Evolutionary conservation across 176 grass and related monocot genomes (phyloP), one percentile per base, ranked within the genome.

Genomic region (Pharus latifolius): DNA sequence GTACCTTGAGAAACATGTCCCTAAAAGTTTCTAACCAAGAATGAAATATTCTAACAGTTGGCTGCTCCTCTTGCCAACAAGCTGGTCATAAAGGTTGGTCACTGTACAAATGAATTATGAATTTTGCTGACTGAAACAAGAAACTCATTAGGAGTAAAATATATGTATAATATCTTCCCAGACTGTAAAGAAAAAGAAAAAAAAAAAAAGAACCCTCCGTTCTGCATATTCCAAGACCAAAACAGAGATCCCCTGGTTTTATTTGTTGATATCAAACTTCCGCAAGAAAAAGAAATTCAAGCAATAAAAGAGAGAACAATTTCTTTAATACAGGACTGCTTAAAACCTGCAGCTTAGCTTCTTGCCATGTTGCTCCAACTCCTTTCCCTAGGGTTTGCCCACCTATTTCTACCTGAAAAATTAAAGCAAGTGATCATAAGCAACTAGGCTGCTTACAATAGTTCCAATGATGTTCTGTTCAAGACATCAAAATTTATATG

Each of bases 291-390:
- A 60, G 26, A 33, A 45, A 51, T 20, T 6, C 6, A 71, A 63
- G 24, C 19, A 32, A 81, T 35, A n/a, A 52, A 65, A 72, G 1
- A 80, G 1, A 80, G 19, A 47, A 28, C 13, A 22, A 40, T 49
- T 46, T 69, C 63, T 40, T 37, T 7, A 30, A 60, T 74, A n/a
- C 41, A 42, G 5, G 31, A 38, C 25, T 32, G 55, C 22, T 43
- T 55, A 75, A 11, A 71, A 90, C 91, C 92, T 86, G 82, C 25
- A 68, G n/a, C 59, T 96, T 91, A 67, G 92, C 88, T 72, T 91
- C 88, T 76, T 91, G 79, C 92, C 92, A 96, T 50, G 82, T 83
- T 78, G 45, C 40, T 69, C 85, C 85, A 81, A 78, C 76, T 76
- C 85, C 85, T 68, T 71, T 63, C 20, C 84, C 88, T 19, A 83